Base-by-base conservation (phyloP, 331 rosid species). In the Quercus phellos region DNA sequence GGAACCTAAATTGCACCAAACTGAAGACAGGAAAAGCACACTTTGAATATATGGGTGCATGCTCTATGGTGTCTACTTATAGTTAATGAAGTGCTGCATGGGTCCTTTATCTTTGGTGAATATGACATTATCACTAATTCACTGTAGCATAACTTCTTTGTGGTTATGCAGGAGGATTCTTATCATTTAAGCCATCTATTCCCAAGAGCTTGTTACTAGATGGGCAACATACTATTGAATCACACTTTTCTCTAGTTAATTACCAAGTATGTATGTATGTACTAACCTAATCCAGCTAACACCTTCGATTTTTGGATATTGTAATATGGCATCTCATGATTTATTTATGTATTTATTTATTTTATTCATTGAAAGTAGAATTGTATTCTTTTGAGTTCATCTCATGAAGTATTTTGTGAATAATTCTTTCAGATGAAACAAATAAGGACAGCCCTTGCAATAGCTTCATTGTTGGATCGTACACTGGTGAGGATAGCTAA, bases 401-500 rank as follows among this genome's bases (percentile, higher is more conserved):
- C 72, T 72, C 73, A 24, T 81, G 61, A 74, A 61, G 55, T 73
- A 30, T 64, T 51, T 17, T 67, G 70, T 55, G 34, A 75, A 80
- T 79, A 78, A 73, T 70, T 82, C 51, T 79, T 84, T 80, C 94
- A 95, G 99, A 85, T 92, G 12, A 95, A 91, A 79, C 97, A 95
- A 84, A 93, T 93, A 80, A 88, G 98, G 81, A 90, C 86, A 3
- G 98, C 99, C 26, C 97, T 93, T 75, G 96, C 97, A 18, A 84
- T 95, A 87, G 97, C 99, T 81, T 90, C 92, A 38, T 76, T 95
- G 79, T 82, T 95, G 84, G 91, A 93, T 75, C 92, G 99, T 68
- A 93, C 96, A 7, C 89, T 95, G 96, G 99, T 95, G 84, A 91
- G 98, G 81, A 66, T 64, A 67, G 72, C 38, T 85, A 19, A 30